phyloP scores from a whole-genome alignment of 768 basidiomycete species.

The Calocera viscosa region DNA sequence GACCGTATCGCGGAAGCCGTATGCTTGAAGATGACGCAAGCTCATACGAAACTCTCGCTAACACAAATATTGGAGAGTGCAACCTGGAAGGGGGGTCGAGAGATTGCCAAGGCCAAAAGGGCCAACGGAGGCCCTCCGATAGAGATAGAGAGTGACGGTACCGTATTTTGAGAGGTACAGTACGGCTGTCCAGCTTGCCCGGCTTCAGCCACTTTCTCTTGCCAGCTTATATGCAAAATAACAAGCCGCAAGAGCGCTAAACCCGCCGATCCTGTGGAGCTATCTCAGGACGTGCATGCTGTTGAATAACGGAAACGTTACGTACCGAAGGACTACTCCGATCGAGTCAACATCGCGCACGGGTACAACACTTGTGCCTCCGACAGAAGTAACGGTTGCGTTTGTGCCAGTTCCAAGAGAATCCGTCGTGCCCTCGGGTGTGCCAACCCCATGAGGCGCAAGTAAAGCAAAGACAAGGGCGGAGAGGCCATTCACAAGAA shows the following conservation, averaged over 20 bases:
- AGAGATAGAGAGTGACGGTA: constrained; percentile 75
- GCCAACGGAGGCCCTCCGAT: constrained; percentile 67
- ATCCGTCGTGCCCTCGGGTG: constrained; percentile 17
- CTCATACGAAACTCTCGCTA: constrained; percentile 45
- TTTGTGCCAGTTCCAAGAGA: constrained; percentile 10
- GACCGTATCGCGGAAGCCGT: constrained; percentile 69
- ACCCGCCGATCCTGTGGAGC: not conserved
- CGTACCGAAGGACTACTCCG: not conserved
- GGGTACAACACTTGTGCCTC: not conserved
- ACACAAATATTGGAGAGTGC: constrained; percentile 88
- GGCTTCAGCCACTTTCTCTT: not conserved
- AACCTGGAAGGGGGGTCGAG: constrained; percentile 93
- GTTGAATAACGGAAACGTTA: not conserved
- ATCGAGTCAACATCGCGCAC: not conserved
- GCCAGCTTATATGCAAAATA: not conserved
- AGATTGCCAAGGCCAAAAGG: constrained; percentile 71
- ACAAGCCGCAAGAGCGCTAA: not conserved
- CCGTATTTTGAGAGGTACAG: constrained; percentile 44
- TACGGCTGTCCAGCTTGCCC: not conserved
- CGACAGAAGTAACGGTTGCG: not conserved
- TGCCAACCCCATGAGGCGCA: constrained; percentile 37
- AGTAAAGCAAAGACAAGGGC: constrained; percentile 77
- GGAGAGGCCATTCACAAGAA: constrained; percentile 76
- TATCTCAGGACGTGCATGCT: not conserved
- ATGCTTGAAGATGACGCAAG: constrained; percentile 43